Evolutionary conservation across 495 filamentous ascomycete species (phyloP), one percentile per base, ranked within the genome.

Genomic region (Pyronema omphalodes): DNA sequence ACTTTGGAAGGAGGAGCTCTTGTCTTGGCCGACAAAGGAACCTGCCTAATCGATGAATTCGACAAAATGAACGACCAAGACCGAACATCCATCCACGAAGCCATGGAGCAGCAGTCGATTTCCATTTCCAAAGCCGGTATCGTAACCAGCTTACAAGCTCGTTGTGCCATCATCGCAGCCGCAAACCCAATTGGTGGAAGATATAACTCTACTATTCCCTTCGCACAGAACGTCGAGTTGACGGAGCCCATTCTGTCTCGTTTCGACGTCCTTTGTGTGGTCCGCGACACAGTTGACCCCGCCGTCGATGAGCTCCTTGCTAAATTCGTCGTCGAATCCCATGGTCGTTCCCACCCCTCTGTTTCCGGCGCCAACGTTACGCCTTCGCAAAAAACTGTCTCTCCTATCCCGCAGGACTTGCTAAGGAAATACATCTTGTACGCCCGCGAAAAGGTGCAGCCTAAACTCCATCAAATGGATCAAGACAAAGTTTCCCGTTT

Each of bases 1-100:
- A 96, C 93, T 9, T 73, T 99, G 15, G 93, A 99, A 72, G 93
- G 93, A 59, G 93, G 93, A 61, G 93, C 93, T 1, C 73, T 99
- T 15, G 93, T 99, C 52, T 76, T 99, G 37, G 93, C 93, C 23
- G 93, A 99, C 68, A 82, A 84, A 55, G 93, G 93, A 43, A 93
- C 86, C 37, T 99, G 93, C 65, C 73, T 99, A 34, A 99, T 99
- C 60, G 93, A 99, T 67, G 93, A 99, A 68, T 99, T 99, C 68
- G 93, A 99, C 76, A 99, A 99, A 75, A 99, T 99, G 93, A 99
- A 99, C 69, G 93, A 99, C 66, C 87, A 96, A 61, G 93, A 99
- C 67, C 68, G 91, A 43, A 99, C 93, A 0, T 93, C 85, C 18
- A 99, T 99, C 66, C 93, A 99, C 75, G 93, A 99, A 74, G 93